phyloP scores from a whole-genome alignment of 495 filamentous ascomycete genomes.

The Aspergillus asperescens region DNA sequence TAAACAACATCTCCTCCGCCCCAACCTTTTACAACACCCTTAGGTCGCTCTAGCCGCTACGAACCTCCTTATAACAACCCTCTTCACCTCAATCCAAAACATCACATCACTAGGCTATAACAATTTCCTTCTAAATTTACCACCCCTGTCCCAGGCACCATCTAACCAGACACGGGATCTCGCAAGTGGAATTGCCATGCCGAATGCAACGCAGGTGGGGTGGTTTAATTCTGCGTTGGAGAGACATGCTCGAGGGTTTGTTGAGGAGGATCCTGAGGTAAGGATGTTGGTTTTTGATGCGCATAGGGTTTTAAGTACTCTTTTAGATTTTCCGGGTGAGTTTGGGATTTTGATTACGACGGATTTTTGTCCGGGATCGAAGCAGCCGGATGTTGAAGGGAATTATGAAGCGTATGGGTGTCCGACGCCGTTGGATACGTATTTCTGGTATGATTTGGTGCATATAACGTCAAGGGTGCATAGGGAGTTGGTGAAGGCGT shows the following conservation, averaged over 20 bases:
- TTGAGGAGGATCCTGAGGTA: conserved; percentile 19
- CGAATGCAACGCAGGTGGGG: conserved; percentile 42
- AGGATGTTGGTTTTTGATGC: conserved; percentile 45
- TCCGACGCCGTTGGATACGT: conserved; percentile 37
- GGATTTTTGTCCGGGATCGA: conserved; percentile 43
- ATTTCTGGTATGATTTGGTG: conserved; percentile 50
- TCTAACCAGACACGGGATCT: conserved; percentile 23
- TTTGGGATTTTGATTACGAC: conserved; percentile 49
- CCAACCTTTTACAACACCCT: conserved; percentile 32
- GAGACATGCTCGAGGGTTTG: conserved; percentile 23
- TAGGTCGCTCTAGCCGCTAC: too few species aligned
- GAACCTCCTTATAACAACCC: conserved; percentile 26
- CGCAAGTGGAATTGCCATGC: conserved; percentile 26
- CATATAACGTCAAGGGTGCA: conserved; percentile 47
- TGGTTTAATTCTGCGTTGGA: conserved; percentile 38
- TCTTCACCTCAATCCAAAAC: conserved; percentile 35
- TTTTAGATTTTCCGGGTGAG: conserved; percentile 38
- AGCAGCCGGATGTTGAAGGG: conserved; percentile 43
- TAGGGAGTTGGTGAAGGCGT: conserved; percentile 29
- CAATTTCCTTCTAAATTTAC: conserved; percentile 48
- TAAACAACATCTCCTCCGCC: conserved; percentile 40
- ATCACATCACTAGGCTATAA: conserved; percentile 41
- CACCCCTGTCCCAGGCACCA: conserved; percentile 44
- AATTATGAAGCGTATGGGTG: conserved; percentile 45
- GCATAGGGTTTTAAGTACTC: conserved; percentile 34